Percentiles rank a stretch among this genome's conserved stretches.
Conservation (phyloP, 2,329 filamentous ascomycete genomes). For the Hypoxylon sp. region DNA sequence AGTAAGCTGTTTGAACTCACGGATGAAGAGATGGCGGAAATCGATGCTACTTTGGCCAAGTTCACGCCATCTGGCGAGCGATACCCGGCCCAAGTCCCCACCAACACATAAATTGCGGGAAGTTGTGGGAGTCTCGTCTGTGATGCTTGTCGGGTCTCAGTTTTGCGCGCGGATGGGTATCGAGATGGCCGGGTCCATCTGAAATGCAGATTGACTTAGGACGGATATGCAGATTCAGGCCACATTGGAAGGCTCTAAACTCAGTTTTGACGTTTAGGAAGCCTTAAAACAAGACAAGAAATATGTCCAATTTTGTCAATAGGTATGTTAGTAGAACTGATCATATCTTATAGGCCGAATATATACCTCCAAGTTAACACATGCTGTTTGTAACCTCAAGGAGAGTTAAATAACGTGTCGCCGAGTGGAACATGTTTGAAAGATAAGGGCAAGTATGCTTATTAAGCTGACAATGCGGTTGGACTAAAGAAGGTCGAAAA, state of each 20-base stretch:
- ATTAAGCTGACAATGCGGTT: too few species aligned
- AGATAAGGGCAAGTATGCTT: too few species aligned
- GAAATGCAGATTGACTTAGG: background rate
- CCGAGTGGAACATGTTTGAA: too few species aligned
- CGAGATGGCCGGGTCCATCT: background rate
- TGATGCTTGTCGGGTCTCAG: background rate
- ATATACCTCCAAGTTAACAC: background rate
- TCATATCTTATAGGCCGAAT: background rate
- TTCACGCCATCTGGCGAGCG: constrained; percentile 24
- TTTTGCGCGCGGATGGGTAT: background rate
- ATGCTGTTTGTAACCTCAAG: too few species aligned
- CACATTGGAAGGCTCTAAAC: background rate
- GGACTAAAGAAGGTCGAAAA: too few species aligned
- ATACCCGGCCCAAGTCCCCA: background rate
- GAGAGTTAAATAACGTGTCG: too few species aligned
- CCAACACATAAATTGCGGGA: constrained; percentile 11
- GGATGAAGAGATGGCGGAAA: constrained; percentile 65
- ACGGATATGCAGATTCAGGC: background rate
- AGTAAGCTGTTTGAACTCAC: constrained; percentile 64
- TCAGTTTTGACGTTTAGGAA: background rate
- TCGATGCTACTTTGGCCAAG: constrained; percentile 62
- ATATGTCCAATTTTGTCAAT: background rate
- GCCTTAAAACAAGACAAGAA: background rate
- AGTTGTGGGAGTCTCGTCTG: background rate
- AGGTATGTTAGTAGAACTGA: background rate